A percentile compares a stretch with the other conserved stretches of the same genome.
phyloP scores from a whole-genome alignment of 805 yeast species.

The Kodamaea hsintzibuensis region DNA sequence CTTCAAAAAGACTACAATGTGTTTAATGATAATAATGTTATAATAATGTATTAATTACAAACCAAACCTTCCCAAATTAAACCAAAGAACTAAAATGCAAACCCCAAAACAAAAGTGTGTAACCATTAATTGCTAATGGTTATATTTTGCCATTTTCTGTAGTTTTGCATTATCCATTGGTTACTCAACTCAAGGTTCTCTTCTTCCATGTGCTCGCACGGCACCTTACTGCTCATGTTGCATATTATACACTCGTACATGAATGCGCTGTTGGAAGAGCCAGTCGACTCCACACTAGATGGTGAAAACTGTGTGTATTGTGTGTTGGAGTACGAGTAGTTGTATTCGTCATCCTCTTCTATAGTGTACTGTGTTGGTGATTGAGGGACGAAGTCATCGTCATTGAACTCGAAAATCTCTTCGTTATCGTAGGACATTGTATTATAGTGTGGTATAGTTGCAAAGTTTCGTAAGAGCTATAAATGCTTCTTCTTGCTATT shows the following conservation, averaged over 20 bases:
- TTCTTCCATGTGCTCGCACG: slow-evolving; percentile 12
- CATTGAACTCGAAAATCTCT: slow-evolving; percentile 18
- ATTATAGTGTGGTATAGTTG: background rate
- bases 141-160: slow-evolving; percentile 17
- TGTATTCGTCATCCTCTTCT: slow-evolving; percentile 11
- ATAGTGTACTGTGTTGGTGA: slow-evolving; percentile 8
- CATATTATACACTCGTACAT: slow-evolving; percentile 18
- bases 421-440: slow-evolving; percentile 12
- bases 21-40: background rate
- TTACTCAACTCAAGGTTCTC: slow-evolving; percentile 14
- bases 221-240: slow-evolving; percentile 13
- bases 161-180: slow-evolving; percentile 15
- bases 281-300: background rate
- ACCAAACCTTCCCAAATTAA: background rate
- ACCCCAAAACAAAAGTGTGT: background rate
- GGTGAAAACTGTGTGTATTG: slow-evolving; percentile 3
- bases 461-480: no score
- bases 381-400: slow-evolving; percentile 12
- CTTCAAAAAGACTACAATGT: background rate
- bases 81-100: background rate
- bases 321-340: slow-evolving; percentile 7
- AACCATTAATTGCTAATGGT: slow-evolving; percentile 1
- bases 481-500: background rate
- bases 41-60: background rate
- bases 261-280: slow-evolving; percentile 4